Base-by-base conservation (phyloP, 352 stramenopile genomes). In the Phytophthora tubulina region DNA sequence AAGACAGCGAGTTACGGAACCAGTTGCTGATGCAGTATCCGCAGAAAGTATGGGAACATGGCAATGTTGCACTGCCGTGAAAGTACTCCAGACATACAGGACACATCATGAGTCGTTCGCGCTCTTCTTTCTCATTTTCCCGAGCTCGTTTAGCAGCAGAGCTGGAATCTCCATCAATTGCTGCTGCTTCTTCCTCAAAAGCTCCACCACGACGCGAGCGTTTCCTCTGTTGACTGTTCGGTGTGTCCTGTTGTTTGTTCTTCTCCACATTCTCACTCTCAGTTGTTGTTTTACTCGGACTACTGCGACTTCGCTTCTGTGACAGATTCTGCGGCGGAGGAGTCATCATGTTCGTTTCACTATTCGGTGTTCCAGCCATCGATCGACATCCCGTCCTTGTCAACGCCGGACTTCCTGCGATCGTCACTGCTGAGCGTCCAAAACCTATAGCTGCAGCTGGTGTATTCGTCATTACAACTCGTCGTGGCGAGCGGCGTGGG, bases 11-110 rank as follows among this genome's bases (percentile, higher is more conserved):
- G 32, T 76, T 72, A 31, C 86, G 84, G 71, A 96, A 93, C 89
- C 89, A 96, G 50, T 81, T 86, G 56, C 79, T 88, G 63, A 96
- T 81, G 50, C 89, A 96, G 55, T 82, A 65, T 21, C 88, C 84
- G 45, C 89, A 96, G 65, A 96, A 96, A 7, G 89, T 95, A 60
- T 96, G 89, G 3, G 89, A 96, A 58, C 89, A 96, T 10, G 88
- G 72, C 45, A 96, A 72, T 46, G 89, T 96, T 41, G 84, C 86
- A 63, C 85, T 93, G 32, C 80, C 75, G 45, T 93, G 80, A 55
- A 89, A 96, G 63, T 88, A 95, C 57, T 96, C 89, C 33, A 95
- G 78, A 70, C 89, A 96, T 42, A 96, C 87, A 0, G 89, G 75
- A 44, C 89, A 96, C 56, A 90, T 76, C 83, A 96, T 91, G 30